A percentile compares a stretch with the other conserved stretches of the same genome.
These are phyloP conservation scores for Ambrosia artemisiifolia DNA, from an alignment of 129 eudicot species.

Conservation along the genomic window DNA sequence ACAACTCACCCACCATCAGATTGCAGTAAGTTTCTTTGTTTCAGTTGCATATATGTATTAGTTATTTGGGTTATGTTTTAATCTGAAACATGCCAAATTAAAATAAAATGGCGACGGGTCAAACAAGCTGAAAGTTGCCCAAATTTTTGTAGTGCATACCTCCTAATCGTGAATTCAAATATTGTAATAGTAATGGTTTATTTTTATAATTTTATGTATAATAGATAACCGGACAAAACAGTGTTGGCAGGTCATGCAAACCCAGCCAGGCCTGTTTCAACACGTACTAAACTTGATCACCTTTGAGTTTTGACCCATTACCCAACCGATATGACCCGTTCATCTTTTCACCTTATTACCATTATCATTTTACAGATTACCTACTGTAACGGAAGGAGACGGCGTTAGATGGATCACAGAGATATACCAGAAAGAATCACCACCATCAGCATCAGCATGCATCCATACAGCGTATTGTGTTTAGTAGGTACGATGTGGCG, in stretches of 20 bases:
- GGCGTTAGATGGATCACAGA: constrained; percentile 56
- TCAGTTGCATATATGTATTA: too few species aligned
- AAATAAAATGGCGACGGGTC: background rate
- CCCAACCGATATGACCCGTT: background rate
- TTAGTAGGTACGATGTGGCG: constrained; percentile 52
- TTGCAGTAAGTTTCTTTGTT: constrained; percentile 58
- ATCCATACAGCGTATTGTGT: constrained; percentile 38
- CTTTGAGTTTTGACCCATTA: background rate
- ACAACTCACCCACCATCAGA: constrained; percentile 70
- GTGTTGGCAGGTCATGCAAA: background rate
- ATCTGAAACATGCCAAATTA: too few species aligned
- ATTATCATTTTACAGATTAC: constrained; percentile 48
- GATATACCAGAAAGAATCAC: constrained; percentile 57
- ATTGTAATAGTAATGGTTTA: background rate
- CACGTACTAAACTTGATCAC: background rate
- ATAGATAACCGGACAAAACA: background rate
- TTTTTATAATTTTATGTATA: background rate
- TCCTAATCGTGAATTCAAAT: background rate
- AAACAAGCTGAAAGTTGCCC: background rate
- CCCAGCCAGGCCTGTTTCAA: background rate
- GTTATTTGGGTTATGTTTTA: too few species aligned
- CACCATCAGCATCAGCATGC: constrained; percentile 20
- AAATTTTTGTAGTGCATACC: background rate
- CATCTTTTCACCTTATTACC: background rate
- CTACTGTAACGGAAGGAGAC: constrained; percentile 51